Evolutionary conservation across 345 rosid genomes (phyloP).

Genomic region (Conringia planisiliqua): DNA sequence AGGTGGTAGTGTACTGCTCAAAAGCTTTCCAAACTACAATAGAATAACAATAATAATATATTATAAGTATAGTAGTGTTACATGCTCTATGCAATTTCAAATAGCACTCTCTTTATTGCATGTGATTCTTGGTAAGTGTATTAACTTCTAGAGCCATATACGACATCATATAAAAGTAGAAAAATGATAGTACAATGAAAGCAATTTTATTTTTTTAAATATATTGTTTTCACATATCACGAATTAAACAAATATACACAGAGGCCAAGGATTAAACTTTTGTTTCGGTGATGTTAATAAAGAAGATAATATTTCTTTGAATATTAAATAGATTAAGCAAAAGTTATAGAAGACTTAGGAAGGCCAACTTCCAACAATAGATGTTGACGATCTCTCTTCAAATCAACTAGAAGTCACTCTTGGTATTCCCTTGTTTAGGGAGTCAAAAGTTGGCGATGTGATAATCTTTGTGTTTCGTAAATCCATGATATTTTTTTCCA

Average conservation of each 20-base stretch:
- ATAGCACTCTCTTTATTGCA: conserved; percentile 15
- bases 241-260: neutral
- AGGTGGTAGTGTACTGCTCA: conserved; percentile 11
- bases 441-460: too few species aligned
- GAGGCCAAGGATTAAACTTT: neutral
- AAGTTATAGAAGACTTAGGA: too few species aligned
- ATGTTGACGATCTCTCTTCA: too few species aligned
- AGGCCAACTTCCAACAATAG: too few species aligned
- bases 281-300: neutral
- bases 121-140: conserved; percentile 16
- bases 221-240: neutral
- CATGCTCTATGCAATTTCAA: neutral
- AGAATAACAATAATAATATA: neutral
- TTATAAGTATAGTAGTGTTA: neutral
- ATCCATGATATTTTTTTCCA: too few species aligned
- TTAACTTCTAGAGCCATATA: neutral
- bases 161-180: conserved; percentile 3
- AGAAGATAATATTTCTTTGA: too few species aligned
- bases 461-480: too few species aligned
- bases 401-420: too few species aligned
- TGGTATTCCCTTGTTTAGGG: too few species aligned
- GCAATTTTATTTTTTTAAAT: neutral
- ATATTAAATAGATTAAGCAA: too few species aligned
- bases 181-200: neutral
- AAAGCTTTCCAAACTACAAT: conserved; percentile 2